Percentiles rank a stretch among this genome's conserved stretches.
phyloP scores from a whole-genome alignment of 139 green algal genomes.

The Desmodesmus armatus region DNA sequence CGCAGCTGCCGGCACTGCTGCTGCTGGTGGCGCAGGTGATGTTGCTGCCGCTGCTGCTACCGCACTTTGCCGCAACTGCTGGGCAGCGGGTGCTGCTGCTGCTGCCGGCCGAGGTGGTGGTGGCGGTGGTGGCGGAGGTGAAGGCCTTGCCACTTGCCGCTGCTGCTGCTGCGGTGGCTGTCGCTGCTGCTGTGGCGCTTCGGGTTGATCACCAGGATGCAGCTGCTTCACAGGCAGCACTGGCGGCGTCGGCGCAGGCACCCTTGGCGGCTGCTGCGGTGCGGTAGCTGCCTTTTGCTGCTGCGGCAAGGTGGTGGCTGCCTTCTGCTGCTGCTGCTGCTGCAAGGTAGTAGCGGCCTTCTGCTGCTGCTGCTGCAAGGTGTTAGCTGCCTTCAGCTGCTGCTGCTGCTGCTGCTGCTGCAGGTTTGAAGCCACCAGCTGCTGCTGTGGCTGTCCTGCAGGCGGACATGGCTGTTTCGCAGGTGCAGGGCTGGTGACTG shows the following conservation, averaged over 20 bases:
- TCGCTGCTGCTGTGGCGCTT: neutral
- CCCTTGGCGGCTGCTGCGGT: no score
- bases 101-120: neutral
- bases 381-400: no score
- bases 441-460: neutral
- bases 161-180: neutral
- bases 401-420: constrained; percentile 20
- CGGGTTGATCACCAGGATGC: no score
- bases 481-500: no score
- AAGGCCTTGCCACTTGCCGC: no score
- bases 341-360: neutral
- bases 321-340: constrained; percentile 5
- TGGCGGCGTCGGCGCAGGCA: no score
- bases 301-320: no score
- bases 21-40: neutral
- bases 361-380: constrained; percentile 21
- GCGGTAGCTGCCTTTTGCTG: no score
- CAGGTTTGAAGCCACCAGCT: neutral
- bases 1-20: neutral
- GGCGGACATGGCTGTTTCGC: no score
- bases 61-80: constrained; percentile 19
- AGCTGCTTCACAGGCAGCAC: no score
- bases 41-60: neutral
- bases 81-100: neutral
- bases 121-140: no score